phyloP scores from a whole-genome alignment of 106 monocot species.

The Vanilla planifolia region DNA sequence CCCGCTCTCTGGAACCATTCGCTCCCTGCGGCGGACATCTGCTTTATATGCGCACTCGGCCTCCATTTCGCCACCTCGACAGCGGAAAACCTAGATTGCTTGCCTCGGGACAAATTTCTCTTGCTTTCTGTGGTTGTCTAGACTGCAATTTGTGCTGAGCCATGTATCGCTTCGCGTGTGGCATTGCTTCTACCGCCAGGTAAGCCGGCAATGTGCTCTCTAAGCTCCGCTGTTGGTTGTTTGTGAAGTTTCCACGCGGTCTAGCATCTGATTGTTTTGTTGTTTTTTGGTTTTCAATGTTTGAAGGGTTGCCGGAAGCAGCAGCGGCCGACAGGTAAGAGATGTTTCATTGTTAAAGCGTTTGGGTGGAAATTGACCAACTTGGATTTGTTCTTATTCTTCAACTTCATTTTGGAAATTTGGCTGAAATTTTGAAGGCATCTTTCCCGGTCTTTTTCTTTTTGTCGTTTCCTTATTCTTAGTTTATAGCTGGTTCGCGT shows the following conservation, averaged over 20 bases:
- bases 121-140: neutral
- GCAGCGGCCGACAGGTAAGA: constrained; percentile 25
- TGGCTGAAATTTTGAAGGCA: neutral
- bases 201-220: constrained; percentile 3
- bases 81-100: neutral
- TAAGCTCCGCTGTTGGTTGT: neutral
- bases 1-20: neutral
- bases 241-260: neutral
- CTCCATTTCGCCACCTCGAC: neutral
- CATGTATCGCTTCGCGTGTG: constrained; percentile 28
- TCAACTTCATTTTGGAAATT: neutral
- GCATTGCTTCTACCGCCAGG: constrained; percentile 29
- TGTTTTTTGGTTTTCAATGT: constrained; percentile 3
- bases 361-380: neutral
- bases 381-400: neutral
- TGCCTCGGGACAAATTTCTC: neutral
- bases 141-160: neutral
- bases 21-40: neutral
- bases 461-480: neutral
- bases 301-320: constrained; percentile 22
- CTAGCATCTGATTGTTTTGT: neutral
- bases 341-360: neutral
- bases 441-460: neutral
- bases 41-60: neutral
- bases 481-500: neutral